phyloP scores from a whole-genome alignment of 352 stramenopile genomes.

The Phytophthora pseudosyringae region DNA sequence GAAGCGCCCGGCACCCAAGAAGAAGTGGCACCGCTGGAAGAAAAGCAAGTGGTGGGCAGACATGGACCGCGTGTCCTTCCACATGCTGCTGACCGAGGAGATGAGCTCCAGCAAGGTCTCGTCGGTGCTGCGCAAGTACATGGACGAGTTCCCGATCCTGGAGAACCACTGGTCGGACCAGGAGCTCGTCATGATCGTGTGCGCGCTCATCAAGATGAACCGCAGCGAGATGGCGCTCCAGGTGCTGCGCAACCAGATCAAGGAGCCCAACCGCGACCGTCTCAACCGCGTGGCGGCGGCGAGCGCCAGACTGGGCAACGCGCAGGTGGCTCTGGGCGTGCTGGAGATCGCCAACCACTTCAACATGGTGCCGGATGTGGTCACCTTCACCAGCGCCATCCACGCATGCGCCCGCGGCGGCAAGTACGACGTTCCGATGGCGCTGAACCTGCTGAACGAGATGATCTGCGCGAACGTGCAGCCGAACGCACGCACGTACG shows the following conservation, averaged over 20 bases:
- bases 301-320: constrained; percentile 71
- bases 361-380: constrained; percentile 62
- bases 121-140: constrained; percentile 65
- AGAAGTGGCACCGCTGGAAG: constrained; percentile 9
- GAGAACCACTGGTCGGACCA: constrained; percentile 70
- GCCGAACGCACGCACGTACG: constrained; percentile 82
- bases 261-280: constrained; percentile 51
- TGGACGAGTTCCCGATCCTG: constrained; percentile 72
- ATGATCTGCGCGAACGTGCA: constrained; percentile 66
- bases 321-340: constrained; percentile 66
- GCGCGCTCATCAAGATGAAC: constrained; percentile 79
- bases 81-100: constrained; percentile 62
- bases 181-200: constrained; percentile 79
- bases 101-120: constrained; percentile 62
- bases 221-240: constrained; percentile 59
- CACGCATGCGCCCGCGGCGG: constrained; percentile 73
- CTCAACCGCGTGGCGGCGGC: constrained; percentile 76
- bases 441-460: constrained; percentile 77
- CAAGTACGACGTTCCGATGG: constrained; percentile 52
- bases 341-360: constrained; percentile 79
- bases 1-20: constrained; percentile 1
- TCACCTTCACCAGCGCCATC: constrained; percentile 85
- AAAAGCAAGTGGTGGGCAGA: constrained; percentile 50
- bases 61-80: constrained; percentile 71
- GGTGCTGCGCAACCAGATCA: constrained; percentile 70